phyloP scores from a whole-genome alignment of 164 flowering plant genomes.

The Vitis amurensis region DNA sequence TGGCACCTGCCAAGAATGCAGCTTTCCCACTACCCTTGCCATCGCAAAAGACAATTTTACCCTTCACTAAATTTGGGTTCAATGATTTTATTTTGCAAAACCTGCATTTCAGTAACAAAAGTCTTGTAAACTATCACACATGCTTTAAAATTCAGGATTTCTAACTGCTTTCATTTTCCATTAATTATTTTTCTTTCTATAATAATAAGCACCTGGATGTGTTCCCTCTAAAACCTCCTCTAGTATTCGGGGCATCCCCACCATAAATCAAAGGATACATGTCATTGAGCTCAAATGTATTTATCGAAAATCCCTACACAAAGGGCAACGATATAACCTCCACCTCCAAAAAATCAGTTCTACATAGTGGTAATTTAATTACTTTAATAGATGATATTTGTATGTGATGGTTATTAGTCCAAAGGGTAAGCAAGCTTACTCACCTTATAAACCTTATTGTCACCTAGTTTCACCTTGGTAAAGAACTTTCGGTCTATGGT shows the following conservation, averaged over 20 bases:
- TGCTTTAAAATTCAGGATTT: no score
- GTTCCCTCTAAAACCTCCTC: constrained; percentile 2
- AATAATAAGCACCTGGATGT: constrained; percentile 19
- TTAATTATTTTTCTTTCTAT: no score
- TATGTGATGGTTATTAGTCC: no score
- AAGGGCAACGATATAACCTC: background rate
- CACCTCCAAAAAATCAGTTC: no score
- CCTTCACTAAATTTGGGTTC: constrained; percentile 38
- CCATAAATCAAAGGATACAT: constrained; percentile 26
- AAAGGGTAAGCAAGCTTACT: background rate
- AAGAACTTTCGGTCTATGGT: constrained; percentile 31
- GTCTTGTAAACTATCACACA: no score
- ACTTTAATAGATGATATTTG: no score
- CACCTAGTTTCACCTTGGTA: constrained; percentile 25
- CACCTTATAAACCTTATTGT: constrained; percentile 27
- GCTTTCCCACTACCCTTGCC: background rate
- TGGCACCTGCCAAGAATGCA: constrained; percentile 31
- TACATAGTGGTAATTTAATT: no score
- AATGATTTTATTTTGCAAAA: constrained; percentile 32
- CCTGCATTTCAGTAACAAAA: constrained; percentile 21
- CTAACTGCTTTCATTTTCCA: no score
- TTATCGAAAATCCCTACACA: constrained; percentile 30
- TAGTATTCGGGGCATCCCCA: constrained; percentile 27
- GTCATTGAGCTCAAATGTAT: constrained; percentile 22
- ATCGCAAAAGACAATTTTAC: constrained; percentile 64